Evolutionary conservation across 169 alveolate species (phyloP), one percentile per base, ranked within the genome.

Genomic region (Besnoitia besnoiti): DNA sequence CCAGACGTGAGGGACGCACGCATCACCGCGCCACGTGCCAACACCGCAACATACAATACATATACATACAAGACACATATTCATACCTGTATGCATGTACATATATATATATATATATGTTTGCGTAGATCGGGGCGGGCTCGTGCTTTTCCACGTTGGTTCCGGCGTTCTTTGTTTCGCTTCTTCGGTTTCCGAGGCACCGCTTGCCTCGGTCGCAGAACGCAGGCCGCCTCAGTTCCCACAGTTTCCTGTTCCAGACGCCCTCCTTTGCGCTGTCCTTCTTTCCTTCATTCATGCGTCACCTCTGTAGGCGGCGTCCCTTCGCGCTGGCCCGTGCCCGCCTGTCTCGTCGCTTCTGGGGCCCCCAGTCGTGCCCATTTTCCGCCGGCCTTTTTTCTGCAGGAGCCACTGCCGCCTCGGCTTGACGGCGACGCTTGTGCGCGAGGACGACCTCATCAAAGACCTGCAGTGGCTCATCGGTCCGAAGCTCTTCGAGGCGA

Each of bases 401-500:
- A 75, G 93, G 49, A 75, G 94, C 5, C 95, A 95, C 92, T 94
- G 97, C 90, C 93, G 94, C 61, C 47, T 94, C 61, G 99, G 99
- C 1, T 97, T 99, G 42, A 99, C 99, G 12, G 99, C 99, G 27
- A 99, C 99, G 10, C 98, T 99, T 59, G 99, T 99, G 46, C 96
- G 99, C 2, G 97, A 99, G 92, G 99, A 99, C 93, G 98, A 98
- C 79, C 96, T 97, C 88, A 99, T 99, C 85, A 96, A 98, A 85
- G 99, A 99, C 93, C 97, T 99, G 84, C 99, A 98, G 94, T 99
- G 99, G 98, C 97, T 99, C 91, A 98, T 99, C 87, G 99, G 99
- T 4, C 99, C 99, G 35, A 99, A 99, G 95, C 96, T 99, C 76
- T 99, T 99, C 96, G 99, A 99, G 96, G 99, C 99, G 42, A 99